A percentile compares a stretch with the other conserved stretches of the same genome.
Evolutionary conservation across 208 protist species (phyloP).

Genomic region (Borovskyia barvae): DNA sequence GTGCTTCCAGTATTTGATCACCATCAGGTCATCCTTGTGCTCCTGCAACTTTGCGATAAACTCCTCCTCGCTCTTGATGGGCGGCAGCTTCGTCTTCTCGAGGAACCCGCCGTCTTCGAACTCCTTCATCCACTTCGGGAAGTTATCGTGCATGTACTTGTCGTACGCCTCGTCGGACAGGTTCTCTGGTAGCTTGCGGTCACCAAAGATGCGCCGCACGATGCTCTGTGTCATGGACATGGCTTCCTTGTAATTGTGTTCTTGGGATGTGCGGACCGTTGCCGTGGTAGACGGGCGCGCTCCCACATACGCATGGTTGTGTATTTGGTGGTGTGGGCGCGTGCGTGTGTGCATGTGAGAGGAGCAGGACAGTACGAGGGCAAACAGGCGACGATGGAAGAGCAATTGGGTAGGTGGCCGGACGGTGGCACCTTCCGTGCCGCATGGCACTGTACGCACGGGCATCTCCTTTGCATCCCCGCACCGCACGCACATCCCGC

Average conservation of each 20-base stretch:
- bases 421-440: too few relatives aligned
- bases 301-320: neutral
- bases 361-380: neutral
- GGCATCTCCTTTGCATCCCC: too few relatives aligned
- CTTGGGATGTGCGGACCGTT: neutral
- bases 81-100: conserved; percentile 79
- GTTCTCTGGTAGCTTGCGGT: conserved; percentile 72
- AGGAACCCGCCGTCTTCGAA: conserved; percentile 90
- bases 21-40: conserved; percentile 88
- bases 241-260: neutral
- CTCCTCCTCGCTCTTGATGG: conserved; percentile 84
- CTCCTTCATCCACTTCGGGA: conserved; percentile 85
- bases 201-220: conserved; percentile 85
- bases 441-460: too few relatives aligned
- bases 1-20: conserved; percentile 93
- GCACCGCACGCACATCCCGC: too few relatives aligned
- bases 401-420: too few relatives aligned
- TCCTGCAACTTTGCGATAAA: conserved; percentile 82
- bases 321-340: neutral
- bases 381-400: neutral
- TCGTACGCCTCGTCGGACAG: conserved; percentile 78
- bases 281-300: too few relatives aligned
- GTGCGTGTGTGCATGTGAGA: neutral
- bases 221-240: conserved; percentile 85
- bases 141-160: conserved; percentile 81